Base-by-base conservation (phyloP, 148 eudicot genomes). In the Vaccinium vitisidaea region DNA sequence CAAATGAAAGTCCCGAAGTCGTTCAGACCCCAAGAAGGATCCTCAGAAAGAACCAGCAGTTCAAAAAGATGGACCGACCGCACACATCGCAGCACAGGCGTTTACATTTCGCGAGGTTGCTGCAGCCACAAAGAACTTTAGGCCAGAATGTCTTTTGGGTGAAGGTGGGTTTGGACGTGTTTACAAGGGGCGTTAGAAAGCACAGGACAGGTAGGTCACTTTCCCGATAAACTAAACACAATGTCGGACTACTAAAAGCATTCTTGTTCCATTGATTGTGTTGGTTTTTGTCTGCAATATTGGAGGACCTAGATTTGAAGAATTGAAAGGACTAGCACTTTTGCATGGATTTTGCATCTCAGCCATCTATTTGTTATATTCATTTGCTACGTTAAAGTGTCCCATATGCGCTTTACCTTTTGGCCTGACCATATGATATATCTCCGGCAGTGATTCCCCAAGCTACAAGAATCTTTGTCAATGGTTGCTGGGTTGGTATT, bases 101-200 rank as follows among this genome's bases (percentile, higher is more conserved):
- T 95, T 95, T 91, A 91, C 98, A 67, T 95, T 95, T 80, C 90
- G 94, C 80, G 98, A 95, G 88, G 97, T 95, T 84, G 98, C 97
- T 80, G 83, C 92, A 78, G 98, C 98, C 50, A 94, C 97, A 7
- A 94, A 94, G 88, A 94, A 95, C 78, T 95, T 95, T 75, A 92
- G 92, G 84, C 93, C 92, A 30, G 98, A 95, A 85, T 81, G 90
- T 75, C 88, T 95, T 86, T 56, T 95, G 21, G 98, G 98, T 49
- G 98, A 95, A 91, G 98, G 98, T 84, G 98, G 98, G 50, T 95
- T 95, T 85, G 98, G 98, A 55, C 94, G 94, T 78, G 98, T 95
- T 81, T 94, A 94, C 84, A 95, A 93, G 90, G 98, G 98, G 25
- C 92, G 87, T 83, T 95, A 79, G 98, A 92, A 70, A 93, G 92